phyloP scores from a whole-genome alignment of 73 alveolate genomes.

The Blepharisma stoltei region DNA sequence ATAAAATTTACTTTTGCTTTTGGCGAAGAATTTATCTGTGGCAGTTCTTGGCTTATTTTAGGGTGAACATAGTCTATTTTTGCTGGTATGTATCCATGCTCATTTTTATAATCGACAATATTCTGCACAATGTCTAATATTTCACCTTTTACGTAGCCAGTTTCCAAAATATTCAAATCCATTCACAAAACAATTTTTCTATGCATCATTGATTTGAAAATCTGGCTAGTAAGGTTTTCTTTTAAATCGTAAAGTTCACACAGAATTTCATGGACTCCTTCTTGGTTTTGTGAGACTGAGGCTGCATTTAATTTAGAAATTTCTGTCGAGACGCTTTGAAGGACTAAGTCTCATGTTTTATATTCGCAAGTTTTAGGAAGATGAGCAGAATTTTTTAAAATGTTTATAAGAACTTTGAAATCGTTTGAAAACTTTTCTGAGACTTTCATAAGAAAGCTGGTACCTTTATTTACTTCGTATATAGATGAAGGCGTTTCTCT shows the following conservation, averaged over 20 bases:
- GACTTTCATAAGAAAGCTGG: not conserved
- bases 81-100: conserved; percentile 48
- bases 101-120: conserved; percentile 46
- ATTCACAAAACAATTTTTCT: conserved; percentile 59
- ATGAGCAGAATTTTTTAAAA: not conserved
- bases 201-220: conserved; percentile 40
- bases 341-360: not conserved
- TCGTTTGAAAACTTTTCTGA: conserved; percentile 21
- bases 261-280: not conserved
- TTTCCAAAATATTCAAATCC: conserved; percentile 60
- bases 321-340: not conserved
- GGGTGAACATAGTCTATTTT: conserved; percentile 37
- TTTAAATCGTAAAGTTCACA: conserved; percentile 31
- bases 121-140: conserved; percentile 45
- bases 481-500: not conserved
- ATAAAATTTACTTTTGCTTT: conserved; percentile 27
- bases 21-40: conserved; percentile 19
- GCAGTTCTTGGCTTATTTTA: conserved; percentile 37
- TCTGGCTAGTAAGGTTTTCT: conserved; percentile 49
- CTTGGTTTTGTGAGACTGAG: not conserved
- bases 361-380: conserved; percentile 22
- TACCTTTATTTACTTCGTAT: not conserved
- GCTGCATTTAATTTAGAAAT: not conserved
- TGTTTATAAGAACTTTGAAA: conserved; percentile 2
- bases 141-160: conserved; percentile 54